Base-by-base conservation (phyloP, 2,329 filamentous ascomycete genomes). In the Scedosporium boydii region DNA sequence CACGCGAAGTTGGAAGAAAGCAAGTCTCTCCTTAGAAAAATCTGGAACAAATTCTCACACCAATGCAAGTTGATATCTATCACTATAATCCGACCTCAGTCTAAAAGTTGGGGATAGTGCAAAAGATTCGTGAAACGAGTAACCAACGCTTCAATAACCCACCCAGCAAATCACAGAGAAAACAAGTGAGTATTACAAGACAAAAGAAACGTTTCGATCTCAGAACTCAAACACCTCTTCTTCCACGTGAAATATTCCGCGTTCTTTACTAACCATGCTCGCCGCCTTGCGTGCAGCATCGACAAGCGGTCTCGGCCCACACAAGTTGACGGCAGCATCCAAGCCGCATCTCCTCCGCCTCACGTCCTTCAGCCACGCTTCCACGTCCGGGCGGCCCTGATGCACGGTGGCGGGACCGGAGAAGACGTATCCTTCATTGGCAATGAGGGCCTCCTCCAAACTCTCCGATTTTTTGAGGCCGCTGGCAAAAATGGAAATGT, bases 221-320 rank as follows among this genome's bases (percentile, higher is more conserved):
- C 58, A 64, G 42, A 63, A 53, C 56, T 67, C 66, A 64, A 67
- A 67, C 6, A 65, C 61, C 58, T 67, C 66, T 48, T 67, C 66
- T 55, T 67, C 66, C 12, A 67, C 62, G 46, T 58, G 60, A 42
- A 66, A 66, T 23, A 65, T 44, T 5, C 66, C 58, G 1, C 23
- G 21, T 12, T 38, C 23, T n/a, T 38, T 21, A 44, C 66, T 67
- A n/a, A 58, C 55, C 34, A 48, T 57, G n/a, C 59, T 59, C 18
- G 64, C 62, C 18, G 66, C 64, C 55, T 57, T 63, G 27, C 66
- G 64, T 14, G 58, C 59, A 44, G 53, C 58, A 26, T 53, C 53
- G 6, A 66, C 60, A 14, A 67, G 53, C 3, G 48, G 6, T 29
- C 62, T 44, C 2, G 66, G 66, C 7, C 66, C 66, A 48, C 66